These are phyloP conservation scores for Begonia loranthoides DNA, from an alignment of 306 rosid genomes.

Conservation along the genomic window DNA sequence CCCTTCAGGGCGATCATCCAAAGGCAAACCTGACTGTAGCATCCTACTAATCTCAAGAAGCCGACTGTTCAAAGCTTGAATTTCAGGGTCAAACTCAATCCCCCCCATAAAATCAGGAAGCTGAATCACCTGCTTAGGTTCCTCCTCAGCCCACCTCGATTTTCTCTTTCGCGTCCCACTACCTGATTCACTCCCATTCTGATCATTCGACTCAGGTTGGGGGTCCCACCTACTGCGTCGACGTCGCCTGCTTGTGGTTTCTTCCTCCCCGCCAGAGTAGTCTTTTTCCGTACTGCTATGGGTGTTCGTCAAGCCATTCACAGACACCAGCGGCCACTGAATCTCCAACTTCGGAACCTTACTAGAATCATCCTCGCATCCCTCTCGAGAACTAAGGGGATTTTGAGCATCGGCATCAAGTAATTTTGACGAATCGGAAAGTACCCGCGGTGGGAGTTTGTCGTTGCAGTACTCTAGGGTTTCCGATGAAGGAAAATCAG, in stretches of 20 bases:
- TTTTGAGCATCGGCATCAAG: slow-evolving; percentile 3
- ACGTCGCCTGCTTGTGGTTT: slow-evolving; percentile 67
- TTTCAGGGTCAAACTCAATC: slow-evolving; percentile 91
- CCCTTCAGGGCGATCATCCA: slow-evolving; percentile 94
- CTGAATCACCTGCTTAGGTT: slow-evolving; percentile 79
- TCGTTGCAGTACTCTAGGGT: slow-evolving; percentile 15
- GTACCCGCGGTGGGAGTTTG: slow-evolving; percentile 7
- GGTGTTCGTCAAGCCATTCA: slow-evolving; percentile 55
- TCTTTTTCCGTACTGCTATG: slow-evolving; percentile 77
- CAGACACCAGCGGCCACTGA: slow-evolving; percentile 39
- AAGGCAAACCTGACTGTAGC: slow-evolving; percentile 81
- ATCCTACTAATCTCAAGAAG: slow-evolving; percentile 86
- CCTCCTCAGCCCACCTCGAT: slow-evolving; percentile 95
- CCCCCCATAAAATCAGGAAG: slow-evolving; percentile 97
- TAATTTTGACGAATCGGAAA: slow-evolving; percentile 12
- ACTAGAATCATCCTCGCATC: not conserved
- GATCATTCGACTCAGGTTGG: slow-evolving; percentile 70
- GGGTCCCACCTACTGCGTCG: slow-evolving; percentile 97
- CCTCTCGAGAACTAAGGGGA: slow-evolving; percentile 5
- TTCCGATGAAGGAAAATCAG: slow-evolving; percentile 15
- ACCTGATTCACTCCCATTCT: slow-evolving; percentile 45
- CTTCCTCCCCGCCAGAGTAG: slow-evolving; percentile 87
- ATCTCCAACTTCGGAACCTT: slow-evolving; percentile 13
- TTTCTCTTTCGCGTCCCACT: slow-evolving; percentile 61
- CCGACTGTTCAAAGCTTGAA: slow-evolving; percentile 87